phyloP scores from a whole-genome alignment of 257 asterid genomes.

The Nicotiana benthamiana region DNA sequence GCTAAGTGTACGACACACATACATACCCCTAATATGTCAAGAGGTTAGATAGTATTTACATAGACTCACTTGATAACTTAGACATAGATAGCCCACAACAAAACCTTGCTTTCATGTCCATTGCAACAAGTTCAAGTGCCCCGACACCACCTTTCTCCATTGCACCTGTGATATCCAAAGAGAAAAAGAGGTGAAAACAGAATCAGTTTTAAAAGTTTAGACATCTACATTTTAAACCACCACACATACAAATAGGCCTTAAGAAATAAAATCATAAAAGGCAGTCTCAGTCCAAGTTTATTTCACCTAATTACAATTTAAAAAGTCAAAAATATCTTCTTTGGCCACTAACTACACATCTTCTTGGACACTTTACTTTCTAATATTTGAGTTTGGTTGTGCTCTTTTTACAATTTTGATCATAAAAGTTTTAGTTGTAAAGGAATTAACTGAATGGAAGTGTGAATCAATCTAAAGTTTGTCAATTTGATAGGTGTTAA shows the following conservation, averaged over 20 bases:
- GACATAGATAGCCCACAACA: not conserved
- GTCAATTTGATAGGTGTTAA: too few relatives aligned
- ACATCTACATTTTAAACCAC: slow-evolving; percentile 6
- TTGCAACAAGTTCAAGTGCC: slow-evolving; percentile 98
- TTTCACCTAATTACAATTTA: too few relatives aligned
- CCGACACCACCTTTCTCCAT: slow-evolving; percentile 99
- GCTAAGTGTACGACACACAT: slow-evolving; percentile 97
- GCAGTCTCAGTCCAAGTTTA: not conserved
- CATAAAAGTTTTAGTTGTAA: too few relatives aligned
- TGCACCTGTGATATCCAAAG: slow-evolving; percentile 40
- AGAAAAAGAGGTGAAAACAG: not conserved
- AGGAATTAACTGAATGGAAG: too few relatives aligned
- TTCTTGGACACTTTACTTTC: too few relatives aligned
- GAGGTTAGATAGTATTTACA: not conserved
- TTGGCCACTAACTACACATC: too few relatives aligned
- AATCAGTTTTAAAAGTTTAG: not conserved
- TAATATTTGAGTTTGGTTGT: too few relatives aligned
- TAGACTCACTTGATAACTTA: slow-evolving; percentile 2
- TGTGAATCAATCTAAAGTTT: too few relatives aligned
- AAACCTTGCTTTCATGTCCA: slow-evolving; percentile 99
- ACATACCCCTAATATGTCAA: slow-evolving; percentile 79
- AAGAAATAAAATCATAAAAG: not conserved
- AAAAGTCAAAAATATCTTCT: too few relatives aligned
- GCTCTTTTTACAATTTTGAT: too few relatives aligned
- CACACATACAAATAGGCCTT: not conserved